phyloP scores from a whole-genome alignment of 352 stramenopile species.

The Globisporangium polare region DNA sequence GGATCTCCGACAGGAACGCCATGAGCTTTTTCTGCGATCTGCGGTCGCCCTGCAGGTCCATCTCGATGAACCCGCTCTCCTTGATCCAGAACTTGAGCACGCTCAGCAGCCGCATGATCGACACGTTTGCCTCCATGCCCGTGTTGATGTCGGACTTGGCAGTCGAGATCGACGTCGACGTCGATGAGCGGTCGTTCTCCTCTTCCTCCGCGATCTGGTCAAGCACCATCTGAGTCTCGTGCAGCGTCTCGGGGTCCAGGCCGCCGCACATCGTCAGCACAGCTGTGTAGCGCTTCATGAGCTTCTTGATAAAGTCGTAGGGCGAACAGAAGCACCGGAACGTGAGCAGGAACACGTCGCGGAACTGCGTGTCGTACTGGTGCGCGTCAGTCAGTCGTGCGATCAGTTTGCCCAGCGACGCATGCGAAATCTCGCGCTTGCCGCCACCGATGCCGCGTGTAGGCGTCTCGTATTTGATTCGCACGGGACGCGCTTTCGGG shows the following conservation, averaged over 20 bases:
- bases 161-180: slow-evolving; percentile 59
- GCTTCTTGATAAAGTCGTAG: slow-evolving; percentile 87
- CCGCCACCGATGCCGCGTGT: slow-evolving; percentile 50
- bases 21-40: slow-evolving; percentile 75
- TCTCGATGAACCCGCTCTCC: slow-evolving; percentile 80
- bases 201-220: slow-evolving; percentile 71
- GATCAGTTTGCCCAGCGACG: slow-evolving; percentile 79
- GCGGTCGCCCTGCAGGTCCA: slow-evolving; percentile 62
- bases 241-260: slow-evolving; percentile 43
- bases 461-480: slow-evolving; percentile 70
- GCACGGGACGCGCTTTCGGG: slow-evolving; percentile 44
- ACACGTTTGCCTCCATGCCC: slow-evolving; percentile 76
- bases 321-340: slow-evolving; percentile 78
- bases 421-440: slow-evolving; percentile 83
- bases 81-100: slow-evolving; percentile 90
- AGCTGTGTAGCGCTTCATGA: slow-evolving; percentile 81
- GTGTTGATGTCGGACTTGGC: slow-evolving; percentile 78
- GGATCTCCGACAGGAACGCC: slow-evolving; percentile 69
- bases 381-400: slow-evolving; percentile 80
- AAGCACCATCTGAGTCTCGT: slow-evolving; percentile 58
- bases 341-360: slow-evolving; percentile 81
- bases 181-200: slow-evolving; percentile 51
- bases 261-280: slow-evolving; percentile 56
- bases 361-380: slow-evolving; percentile 84
- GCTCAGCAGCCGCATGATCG: slow-evolving; percentile 83